These are phyloP conservation scores for Colletotrichum horii DNA, from an alignment of 2,329 filamentous ascomycete genomes.

Conservation along the genomic window DNA sequence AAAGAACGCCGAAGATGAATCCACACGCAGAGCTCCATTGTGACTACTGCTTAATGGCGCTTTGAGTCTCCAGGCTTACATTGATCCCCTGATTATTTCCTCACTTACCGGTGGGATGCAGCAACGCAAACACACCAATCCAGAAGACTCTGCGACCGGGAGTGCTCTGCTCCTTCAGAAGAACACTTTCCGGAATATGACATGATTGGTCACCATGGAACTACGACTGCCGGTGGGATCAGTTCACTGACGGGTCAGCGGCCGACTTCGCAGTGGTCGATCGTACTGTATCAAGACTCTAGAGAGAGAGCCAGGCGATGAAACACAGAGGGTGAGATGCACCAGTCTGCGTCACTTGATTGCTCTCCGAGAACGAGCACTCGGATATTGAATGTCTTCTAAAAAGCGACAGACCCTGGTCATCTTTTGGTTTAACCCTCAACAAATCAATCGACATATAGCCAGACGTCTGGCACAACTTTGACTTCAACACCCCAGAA, in stretches of 20 bases:
- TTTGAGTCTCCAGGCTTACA: neutral
- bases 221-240: neutral
- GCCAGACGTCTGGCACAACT: neutral
- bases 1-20: neutral
- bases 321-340: neutral
- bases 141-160: neutral
- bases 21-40: neutral
- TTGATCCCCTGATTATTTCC: neutral
- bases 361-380: rapidly evolving
- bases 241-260: neutral
- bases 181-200: neutral
- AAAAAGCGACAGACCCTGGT: neutral
- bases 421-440: neutral
- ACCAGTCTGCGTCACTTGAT: neutral
- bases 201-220: neutral
- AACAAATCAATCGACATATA: neutral
- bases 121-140: rapidly evolving
- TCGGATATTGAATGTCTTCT: neutral
- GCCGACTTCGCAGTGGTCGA: neutral
- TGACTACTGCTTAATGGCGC: neutral
- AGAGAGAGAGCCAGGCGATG: neutral
- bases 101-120: neutral
- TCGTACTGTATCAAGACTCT: neutral
- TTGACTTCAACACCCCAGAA: neutral
- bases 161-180: neutral